Evolutionary conservation across 208 protist species (phyloP).

Genomic region (Acanthamoeba royreba): DNA sequence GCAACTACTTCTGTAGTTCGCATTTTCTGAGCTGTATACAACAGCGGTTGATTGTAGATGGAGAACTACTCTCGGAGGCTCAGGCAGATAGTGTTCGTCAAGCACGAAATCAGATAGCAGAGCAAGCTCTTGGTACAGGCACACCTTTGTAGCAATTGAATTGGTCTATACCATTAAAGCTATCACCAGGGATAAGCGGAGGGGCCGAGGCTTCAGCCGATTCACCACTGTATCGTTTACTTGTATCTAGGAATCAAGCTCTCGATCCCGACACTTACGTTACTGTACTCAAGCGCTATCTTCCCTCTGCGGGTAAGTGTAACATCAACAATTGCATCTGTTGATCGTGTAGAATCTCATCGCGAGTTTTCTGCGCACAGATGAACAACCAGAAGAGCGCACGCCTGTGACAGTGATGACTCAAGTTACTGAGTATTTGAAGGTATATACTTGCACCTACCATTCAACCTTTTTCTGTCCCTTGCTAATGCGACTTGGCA

Average conservation of each 20-base stretch:
- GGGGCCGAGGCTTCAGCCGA: background rate
- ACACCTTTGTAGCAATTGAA: too few relatives aligned
- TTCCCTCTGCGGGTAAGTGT: too few relatives aligned
- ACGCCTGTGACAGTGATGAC: background rate
- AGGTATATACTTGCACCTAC: background rate
- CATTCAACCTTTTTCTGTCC: background rate
- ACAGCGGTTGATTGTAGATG: background rate
- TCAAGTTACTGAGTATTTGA: background rate
- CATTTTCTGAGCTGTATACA: background rate
- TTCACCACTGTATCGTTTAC: background rate
- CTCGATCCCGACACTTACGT: background rate
- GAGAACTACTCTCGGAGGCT: too few relatives aligned
- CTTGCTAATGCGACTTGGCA: background rate
- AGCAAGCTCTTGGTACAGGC: too few relatives aligned
- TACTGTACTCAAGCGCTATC: background rate
- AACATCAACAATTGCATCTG: too few relatives aligned
- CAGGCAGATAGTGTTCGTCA: too few relatives aligned
- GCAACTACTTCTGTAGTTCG: background rate
- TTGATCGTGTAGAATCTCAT: too few relatives aligned
- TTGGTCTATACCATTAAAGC: too few relatives aligned
- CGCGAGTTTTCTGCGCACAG: background rate
- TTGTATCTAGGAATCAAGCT: background rate
- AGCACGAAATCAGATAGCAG: too few relatives aligned
- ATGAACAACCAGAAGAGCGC: background rate
- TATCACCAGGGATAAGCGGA: too few relatives aligned